These are phyloP conservation scores for Karstenula rhodostoma DNA, from an alignment of 2,329 filamentous ascomycete species.

Conservation along the genomic window DNA sequence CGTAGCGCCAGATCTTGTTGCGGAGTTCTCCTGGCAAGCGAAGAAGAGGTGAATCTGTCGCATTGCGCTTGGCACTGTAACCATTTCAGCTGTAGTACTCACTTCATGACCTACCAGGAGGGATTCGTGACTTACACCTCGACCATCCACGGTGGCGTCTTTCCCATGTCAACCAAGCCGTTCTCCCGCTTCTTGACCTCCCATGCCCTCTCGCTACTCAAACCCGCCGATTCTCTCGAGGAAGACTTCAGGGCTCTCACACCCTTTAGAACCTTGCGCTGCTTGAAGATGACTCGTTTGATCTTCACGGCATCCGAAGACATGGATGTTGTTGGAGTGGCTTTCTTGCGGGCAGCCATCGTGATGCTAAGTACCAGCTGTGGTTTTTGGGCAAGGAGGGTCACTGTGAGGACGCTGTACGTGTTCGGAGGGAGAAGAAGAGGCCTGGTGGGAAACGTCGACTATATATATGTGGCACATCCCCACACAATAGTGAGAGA, in stretches of 20 bases:
- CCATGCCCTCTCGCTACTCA: neutral
- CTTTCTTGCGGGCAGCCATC: neutral
- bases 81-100: neutral
- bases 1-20: slow-evolving; percentile 15
- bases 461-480: neutral
- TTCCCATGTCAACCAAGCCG: neutral
- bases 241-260: neutral
- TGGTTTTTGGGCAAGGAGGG: no score
- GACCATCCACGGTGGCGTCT: neutral
- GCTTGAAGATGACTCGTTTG: neutral
- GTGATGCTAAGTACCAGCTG: neutral
- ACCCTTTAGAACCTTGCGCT: neutral
- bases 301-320: neutral
- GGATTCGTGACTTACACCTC: neutral
- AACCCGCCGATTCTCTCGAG: neutral
- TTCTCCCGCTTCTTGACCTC: neutral
- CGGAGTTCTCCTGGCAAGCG: slow-evolving; percentile 20
- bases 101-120: neutral
- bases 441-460: no score
- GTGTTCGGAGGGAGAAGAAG: no score
- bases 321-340: neutral
- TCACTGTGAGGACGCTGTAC: no score
- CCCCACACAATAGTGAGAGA: neutral
- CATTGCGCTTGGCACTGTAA: slow-evolving; percentile 8
- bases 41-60: slow-evolving; percentile 11